Percentiles rank a stretch among this genome's conserved stretches.
phyloP scores from a whole-genome alignment of 768 basidiomycete genomes.

The Suillus subaureus region DNA sequence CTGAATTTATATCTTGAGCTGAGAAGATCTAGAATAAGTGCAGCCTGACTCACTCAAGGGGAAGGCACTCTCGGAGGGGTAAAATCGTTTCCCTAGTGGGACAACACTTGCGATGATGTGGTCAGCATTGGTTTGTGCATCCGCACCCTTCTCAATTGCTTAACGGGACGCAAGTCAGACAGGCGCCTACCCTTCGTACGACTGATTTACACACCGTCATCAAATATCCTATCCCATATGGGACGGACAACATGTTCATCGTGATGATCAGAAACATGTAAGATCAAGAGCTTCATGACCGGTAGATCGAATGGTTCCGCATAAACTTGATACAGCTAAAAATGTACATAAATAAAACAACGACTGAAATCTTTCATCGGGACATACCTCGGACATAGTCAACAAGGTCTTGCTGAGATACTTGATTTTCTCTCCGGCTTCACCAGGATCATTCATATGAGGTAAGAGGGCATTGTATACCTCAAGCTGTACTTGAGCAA shows the following conservation, averaged over 20 bases:
- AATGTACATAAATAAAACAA: conserved; percentile 15
- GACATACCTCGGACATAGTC: conserved; percentile 80
- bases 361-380: not conserved
- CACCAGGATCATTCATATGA: conserved; percentile 60
- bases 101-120: conserved; percentile 64
- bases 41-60: conserved; percentile 66
- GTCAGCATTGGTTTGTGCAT: conserved; percentile 58
- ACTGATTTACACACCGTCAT: conserved; percentile 57
- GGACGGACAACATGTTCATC: conserved; percentile 80
- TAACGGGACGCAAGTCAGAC: conserved; percentile 7
- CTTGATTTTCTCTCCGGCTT: conserved; percentile 64
- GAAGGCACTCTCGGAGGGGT: conserved; percentile 89
- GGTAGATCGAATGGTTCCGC: conserved; percentile 86
- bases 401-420: conserved; percentile 62
- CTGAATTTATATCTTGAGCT: conserved; percentile 40
- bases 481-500: conserved; percentile 96
- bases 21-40: not conserved
- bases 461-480: conserved; percentile 70
- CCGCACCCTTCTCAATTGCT: conserved; percentile 62
- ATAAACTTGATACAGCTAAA: conserved; percentile 84
- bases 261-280: conserved; percentile 92
- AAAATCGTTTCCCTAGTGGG: conserved; percentile 81
- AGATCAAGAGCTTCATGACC: conserved; percentile 82
- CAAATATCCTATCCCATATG: conserved; percentile 89
- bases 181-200: not conserved